Conservation (phyloP, 345 rosid genomes). For the Psidium guajava region DNA sequence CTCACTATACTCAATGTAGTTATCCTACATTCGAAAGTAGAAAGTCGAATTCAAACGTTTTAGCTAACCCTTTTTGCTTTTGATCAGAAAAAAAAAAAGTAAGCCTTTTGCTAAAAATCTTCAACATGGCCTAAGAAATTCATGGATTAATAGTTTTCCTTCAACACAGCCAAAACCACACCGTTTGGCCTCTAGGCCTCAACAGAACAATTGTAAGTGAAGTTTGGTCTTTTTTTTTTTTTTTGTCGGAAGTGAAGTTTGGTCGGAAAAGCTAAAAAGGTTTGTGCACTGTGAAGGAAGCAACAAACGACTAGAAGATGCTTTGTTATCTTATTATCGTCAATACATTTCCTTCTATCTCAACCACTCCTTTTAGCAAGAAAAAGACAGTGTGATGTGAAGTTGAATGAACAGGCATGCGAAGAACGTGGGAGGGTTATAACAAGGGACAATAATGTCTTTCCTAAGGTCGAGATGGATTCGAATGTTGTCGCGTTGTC, state of each 20-base stretch:
- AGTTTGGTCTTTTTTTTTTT: not conserved
- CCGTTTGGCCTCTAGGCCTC: not conserved
- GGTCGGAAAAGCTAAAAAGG: not conserved
- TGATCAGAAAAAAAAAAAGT: too few species aligned
- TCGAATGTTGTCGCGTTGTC: rapidly evolving
- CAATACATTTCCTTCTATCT: not conserved
- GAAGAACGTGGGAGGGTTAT: not conserved
- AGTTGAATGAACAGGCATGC: not conserved
- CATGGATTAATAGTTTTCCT: not conserved
- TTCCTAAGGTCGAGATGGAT: not conserved
- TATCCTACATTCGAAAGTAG: too few species aligned
- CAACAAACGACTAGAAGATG: not conserved
- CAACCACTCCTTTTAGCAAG: not conserved
- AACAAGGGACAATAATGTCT: not conserved
- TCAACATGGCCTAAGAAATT: not conserved
- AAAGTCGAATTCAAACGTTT: too few species aligned
- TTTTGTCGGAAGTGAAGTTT: too few species aligned
- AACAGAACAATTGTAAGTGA: not conserved
- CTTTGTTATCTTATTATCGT: not conserved
- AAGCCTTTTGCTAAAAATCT: too few species aligned
- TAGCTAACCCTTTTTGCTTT: too few species aligned
- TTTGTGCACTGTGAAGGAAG: not conserved
- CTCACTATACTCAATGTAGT: too few species aligned
- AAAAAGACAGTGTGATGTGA: not conserved
- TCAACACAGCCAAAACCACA: not conserved